phyloP scores from a whole-genome alignment of 2,329 filamentous ascomycete species.

The Xylaria hypoxylon region DNA sequence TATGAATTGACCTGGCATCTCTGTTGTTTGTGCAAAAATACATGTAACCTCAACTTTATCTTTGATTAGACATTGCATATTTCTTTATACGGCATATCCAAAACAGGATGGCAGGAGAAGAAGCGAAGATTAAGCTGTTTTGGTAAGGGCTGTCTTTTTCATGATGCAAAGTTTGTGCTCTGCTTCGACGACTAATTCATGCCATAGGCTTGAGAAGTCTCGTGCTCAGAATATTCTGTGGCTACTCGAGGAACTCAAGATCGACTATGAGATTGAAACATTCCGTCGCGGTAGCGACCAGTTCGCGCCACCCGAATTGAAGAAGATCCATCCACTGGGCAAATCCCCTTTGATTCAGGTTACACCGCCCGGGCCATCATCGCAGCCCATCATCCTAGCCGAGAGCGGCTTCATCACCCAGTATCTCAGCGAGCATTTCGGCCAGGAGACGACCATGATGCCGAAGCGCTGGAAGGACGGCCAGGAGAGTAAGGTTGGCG shows the following conservation, averaged over 20 bases:
- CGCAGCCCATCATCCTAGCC: constrained; percentile 72
- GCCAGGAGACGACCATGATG: constrained; percentile 59
- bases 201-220: constrained; percentile 80
- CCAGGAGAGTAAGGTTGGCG: constrained; percentile 67
- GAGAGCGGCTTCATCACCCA: constrained; percentile 86
- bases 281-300: constrained; percentile 74
- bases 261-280: constrained; percentile 82
- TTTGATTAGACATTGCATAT: background rate
- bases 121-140: constrained; percentile 71
- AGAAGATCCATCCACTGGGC: constrained; percentile 83
- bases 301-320: constrained; percentile 80
- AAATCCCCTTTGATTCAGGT: constrained; percentile 86
- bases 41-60: background rate
- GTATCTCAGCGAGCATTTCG: constrained; percentile 78
- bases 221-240: constrained; percentile 86
- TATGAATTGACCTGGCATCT: background rate
- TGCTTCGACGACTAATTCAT: constrained; percentile 29
- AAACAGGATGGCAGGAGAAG: constrained; percentile 47
- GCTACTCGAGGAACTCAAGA: constrained; percentile 84
- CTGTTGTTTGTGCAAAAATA: no score
- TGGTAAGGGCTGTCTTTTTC: constrained; percentile 60
- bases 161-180: background rate
- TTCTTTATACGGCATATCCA: constrained; percentile 3
- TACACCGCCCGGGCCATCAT: constrained; percentile 52
- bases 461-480: constrained; percentile 68